These are phyloP conservation scores for Pseudogymnoascus sp. DNA, from an alignment of 2,329 filamentous ascomycete genomes.

Conservation along the genomic window DNA sequence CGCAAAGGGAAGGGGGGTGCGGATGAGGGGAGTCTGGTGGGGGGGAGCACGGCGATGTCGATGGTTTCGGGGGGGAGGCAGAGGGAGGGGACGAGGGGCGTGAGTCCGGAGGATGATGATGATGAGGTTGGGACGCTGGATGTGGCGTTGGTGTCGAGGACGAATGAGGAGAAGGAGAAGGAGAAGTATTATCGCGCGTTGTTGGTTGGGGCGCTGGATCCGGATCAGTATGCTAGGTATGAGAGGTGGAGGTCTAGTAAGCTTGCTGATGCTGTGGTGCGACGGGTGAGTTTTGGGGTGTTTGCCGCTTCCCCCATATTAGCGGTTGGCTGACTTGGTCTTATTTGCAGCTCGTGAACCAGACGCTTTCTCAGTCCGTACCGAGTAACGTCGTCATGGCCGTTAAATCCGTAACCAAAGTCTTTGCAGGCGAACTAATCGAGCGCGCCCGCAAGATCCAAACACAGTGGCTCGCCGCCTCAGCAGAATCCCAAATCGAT, in stretches of 20 bases:
- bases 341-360: constrained; percentile 52
- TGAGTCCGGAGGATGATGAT: constrained; percentile 37
- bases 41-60: constrained; percentile 32
- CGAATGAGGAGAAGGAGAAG: constrained; percentile 60
- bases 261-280: constrained; percentile 59
- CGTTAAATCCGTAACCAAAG: constrained; percentile 68
- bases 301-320: background rate
- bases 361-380: constrained; percentile 72
- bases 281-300: constrained; percentile 43
- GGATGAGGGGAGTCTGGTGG: constrained; percentile 32
- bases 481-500: constrained; percentile 50
- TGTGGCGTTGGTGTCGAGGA: constrained; percentile 51
- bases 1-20: constrained; percentile 52
- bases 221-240: constrained; percentile 61
- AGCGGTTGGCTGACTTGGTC: background rate
- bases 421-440: constrained; percentile 69
- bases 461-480: constrained; percentile 57
- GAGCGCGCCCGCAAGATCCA: constrained; percentile 64
- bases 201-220: constrained; percentile 56
- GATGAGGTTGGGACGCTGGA: constrained; percentile 38
- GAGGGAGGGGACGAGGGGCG: constrained; percentile 35
- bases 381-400: constrained; percentile 65
- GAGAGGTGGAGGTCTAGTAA: constrained; percentile 63
- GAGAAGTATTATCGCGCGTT: constrained; percentile 50
- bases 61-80: constrained; percentile 33